Evolutionary conservation across 1,139 yeast species (phyloP), one percentile per base, ranked within the genome.

Genomic region (Lodderomyces margitis): DNA sequence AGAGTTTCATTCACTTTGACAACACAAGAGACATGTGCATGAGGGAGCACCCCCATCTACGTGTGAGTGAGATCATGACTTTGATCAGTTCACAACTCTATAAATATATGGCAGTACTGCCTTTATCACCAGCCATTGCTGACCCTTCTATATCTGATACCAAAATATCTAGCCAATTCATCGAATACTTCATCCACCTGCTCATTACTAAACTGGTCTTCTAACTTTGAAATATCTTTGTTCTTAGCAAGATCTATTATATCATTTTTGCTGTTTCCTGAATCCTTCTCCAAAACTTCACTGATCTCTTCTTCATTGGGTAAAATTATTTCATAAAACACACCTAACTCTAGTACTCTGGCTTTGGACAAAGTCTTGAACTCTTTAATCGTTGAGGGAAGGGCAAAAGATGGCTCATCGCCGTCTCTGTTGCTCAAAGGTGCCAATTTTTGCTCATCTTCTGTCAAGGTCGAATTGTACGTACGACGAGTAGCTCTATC

Each of bases 301-400:
- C 74, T 74, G 17, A 46, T 30, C 44, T 74, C 71, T 49, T 77
- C 78, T 31, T 64, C 59, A 23, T 74, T 68, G 17, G 81, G 77
- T 12, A 82, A 75, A 34, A 83, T 60, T 39, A 83, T 59, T 50
- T 83, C 96, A 63, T 86, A 88, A 60, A 83, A 87, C 47, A 79
- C 74, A 38, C 85, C 76, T 56, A 87, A 66, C 38, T 68, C 66
- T 21, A 82, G 69, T 31, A 86, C 54, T 7, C 63, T 62, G 10
- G 63, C 61, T 44, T 75, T 71, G 1, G 61, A 51, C 38, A 87
- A 59, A 1, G 58, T 59, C 36, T 65, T 61, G 51, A 86, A 83
- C 2, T 78, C 81, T 2, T 59, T 68, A 17, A 82, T 60, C 0
- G 86, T 81, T 11, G 55, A 56, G 4, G 97, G 97, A 59, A 82